These are phyloP conservation scores for Aspergillus puulaauensis DNA, from an alignment of 2,329 filamentous ascomycete species.

Conservation along the genomic window DNA sequence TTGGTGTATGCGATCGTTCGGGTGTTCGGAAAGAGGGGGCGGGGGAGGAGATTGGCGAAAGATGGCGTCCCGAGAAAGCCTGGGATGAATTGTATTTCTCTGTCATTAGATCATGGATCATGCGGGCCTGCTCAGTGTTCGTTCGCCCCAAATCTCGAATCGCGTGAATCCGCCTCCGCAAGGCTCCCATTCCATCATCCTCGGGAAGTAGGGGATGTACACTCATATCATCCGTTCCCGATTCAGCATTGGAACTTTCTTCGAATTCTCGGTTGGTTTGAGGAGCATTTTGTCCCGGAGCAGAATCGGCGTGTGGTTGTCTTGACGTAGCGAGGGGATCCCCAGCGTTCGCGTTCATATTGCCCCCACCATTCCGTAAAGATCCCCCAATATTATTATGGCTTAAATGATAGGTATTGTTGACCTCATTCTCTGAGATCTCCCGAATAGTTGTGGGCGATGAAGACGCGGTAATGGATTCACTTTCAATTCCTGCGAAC, in stretches of 20 bases:
- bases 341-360: neutral
- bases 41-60: conserved; percentile 20
- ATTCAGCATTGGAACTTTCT: neutral
- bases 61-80: conserved; percentile 24
- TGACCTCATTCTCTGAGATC: conserved; percentile 3
- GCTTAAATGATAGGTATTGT: neutral
- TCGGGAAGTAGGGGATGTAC: conserved; percentile 56
- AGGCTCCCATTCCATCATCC: conserved; percentile 72
- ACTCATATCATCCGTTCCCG: conserved; percentile 18
- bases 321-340: neutral
- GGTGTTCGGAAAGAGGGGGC: conserved; percentile 24
- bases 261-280: conserved; percentile 2
- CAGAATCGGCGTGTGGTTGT: neutral
- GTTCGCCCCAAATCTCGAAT: conserved; percentile 64
- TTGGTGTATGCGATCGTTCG: conserved; percentile 31
- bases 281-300: neutral
- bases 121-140: conserved; percentile 65
- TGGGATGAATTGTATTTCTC: conserved; percentile 62
- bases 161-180: conserved; percentile 66
- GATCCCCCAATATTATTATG: neutral
- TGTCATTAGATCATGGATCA: conserved; percentile 70
- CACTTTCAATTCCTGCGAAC: conserved; percentile 24
- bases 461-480: conserved; percentile 17
- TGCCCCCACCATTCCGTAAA: neutral
- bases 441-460: conserved; percentile 17